Conservation (phyloP, 2,329 filamentous ascomycete species). For the Aspergillus vadensis region DNA sequence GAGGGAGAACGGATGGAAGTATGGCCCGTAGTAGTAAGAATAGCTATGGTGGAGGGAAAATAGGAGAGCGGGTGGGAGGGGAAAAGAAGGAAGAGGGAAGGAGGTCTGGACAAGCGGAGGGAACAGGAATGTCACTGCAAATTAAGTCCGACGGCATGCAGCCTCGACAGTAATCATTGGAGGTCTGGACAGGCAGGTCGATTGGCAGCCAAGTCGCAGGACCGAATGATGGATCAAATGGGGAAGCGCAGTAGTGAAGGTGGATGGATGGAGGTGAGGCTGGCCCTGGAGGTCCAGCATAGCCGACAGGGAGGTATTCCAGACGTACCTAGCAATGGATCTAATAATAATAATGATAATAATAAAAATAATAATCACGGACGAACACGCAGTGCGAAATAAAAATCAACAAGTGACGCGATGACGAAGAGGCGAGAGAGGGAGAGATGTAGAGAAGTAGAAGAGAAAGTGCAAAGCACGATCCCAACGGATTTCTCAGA, state of each 20-base stretch:
- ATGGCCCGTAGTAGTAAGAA: background rate
- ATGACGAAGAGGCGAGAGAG: too few relatives aligned
- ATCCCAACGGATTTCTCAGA: slow-evolving; percentile 2
- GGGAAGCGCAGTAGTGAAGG: slow-evolving; percentile 11
- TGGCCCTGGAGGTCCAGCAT: slow-evolving; percentile 15
- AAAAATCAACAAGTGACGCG: too few relatives aligned
- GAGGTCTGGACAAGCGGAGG: slow-evolving; percentile 20
- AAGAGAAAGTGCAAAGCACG: background rate
- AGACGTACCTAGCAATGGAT: slow-evolving; percentile 4
- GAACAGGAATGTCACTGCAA: slow-evolving; percentile 21
- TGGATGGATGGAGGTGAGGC: slow-evolving; percentile 15
- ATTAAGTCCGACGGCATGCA: slow-evolving; percentile 24
- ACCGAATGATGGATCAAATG: slow-evolving; percentile 21
- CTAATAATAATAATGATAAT: slow-evolving; percentile 14
- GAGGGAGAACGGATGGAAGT: slow-evolving; percentile 10
- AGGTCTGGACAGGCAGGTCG: slow-evolving; percentile 15
- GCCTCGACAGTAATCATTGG: slow-evolving; percentile 16
- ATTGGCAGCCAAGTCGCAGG: slow-evolving; percentile 16
- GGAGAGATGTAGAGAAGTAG: too few relatives aligned
- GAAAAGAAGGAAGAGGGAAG: slow-evolving; percentile 16
- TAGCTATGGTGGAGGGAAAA: slow-evolving; percentile 2
- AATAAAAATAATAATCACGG: slow-evolving; percentile 12
- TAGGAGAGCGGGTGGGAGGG: slow-evolving; percentile 11
- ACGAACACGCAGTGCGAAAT: too few relatives aligned
- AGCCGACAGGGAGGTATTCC: slow-evolving; percentile 1